Evolutionary conservation across 352 stramenopile genomes (phyloP), one percentile per base, ranked within the genome.

Genomic region (Phytopythium helicoides): DNA sequence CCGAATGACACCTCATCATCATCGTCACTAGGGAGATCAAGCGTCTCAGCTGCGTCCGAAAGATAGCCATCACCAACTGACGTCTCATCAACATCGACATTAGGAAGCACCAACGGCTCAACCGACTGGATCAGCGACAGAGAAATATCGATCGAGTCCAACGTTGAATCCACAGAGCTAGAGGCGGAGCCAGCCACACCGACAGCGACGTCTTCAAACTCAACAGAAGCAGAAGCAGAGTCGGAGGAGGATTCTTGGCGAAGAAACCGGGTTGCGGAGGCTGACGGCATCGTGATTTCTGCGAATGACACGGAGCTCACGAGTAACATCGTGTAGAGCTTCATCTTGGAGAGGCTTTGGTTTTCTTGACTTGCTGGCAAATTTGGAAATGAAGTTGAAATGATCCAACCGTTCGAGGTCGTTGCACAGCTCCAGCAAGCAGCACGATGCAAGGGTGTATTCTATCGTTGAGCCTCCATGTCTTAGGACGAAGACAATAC

Each of bases 381-480:
- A 47, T 21, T 47, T 47, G 40, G 40, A 26, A 47, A 47, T 47
- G 22, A n/a, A n/a, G n/a, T n/a, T n/a, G n/a, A n/a, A n/a, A n/a
- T n/a, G n/a, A n/a, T n/a, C n/a, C n/a, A n/a, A n/a, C n/a, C n/a
- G n/a, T n/a, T n/a, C n/a, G n/a, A n/a, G n/a, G n/a, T n/a, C n/a
- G n/a, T n/a, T n/a, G n/a, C n/a, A n/a, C n/a, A n/a, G n/a, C n/a
- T n/a, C n/a, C n/a, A n/a, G n/a, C n/a, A n/a, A n/a, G n/a, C n/a
- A n/a, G n/a, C n/a, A n/a, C n/a, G n/a, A n/a, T n/a, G n/a, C n/a
- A n/a, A n/a, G n/a, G n/a, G n/a, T n/a, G n/a, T n/a, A n/a, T n/a
- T n/a, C n/a, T n/a, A n/a, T n/a, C n/a, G n/a, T n/a, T n/a, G n/a
- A n/a, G n/a, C n/a, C n/a, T n/a, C n/a, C n/a, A n/a, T n/a, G n/a